phyloP scores from a whole-genome alignment of 805 yeast species.

The Metschnikowia noctiluminum region DNA sequence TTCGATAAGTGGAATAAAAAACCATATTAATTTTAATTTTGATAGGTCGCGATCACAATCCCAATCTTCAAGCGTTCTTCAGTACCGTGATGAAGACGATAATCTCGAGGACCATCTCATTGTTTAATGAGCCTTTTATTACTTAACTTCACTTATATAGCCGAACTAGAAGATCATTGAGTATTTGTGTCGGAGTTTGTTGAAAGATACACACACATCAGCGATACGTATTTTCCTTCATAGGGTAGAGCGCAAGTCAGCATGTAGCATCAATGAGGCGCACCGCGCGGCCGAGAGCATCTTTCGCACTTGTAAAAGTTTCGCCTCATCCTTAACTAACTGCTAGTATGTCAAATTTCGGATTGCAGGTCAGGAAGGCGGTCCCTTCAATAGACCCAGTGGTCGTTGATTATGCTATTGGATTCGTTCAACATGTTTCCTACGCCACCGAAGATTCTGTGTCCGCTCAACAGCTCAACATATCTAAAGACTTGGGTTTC shows the following conservation, averaged over 20 bases:
- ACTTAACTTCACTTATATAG: too few species aligned
- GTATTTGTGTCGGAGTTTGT: too few species aligned
- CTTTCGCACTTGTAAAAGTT: not conserved
- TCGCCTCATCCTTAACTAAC: not conserved
- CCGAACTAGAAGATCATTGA: too few species aligned
- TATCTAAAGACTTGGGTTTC: constrained; percentile 65
- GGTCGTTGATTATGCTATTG: constrained; percentile 86
- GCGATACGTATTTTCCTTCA: too few species aligned
- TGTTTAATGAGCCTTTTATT: constrained; percentile 16
- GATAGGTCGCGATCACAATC: constrained; percentile 6
- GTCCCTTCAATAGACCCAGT: constrained; percentile 83
- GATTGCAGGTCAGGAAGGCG: constrained; percentile 73
- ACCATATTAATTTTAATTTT: constrained; percentile 19
- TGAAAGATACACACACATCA: too few species aligned
- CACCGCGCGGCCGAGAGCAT: not conserved
- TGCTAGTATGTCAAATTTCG: constrained; percentile 36
- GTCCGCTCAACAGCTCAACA: constrained; percentile 66
- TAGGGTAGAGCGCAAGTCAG: too few species aligned
- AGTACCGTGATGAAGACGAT: constrained; percentile 31
- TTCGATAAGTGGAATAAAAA: constrained; percentile 22
- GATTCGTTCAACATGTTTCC: constrained; percentile 83
- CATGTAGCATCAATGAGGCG: not conserved
- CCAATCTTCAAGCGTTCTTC: constrained; percentile 16
- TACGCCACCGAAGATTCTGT: constrained; percentile 77
- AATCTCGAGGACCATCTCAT: constrained; percentile 34